phyloP scores from a whole-genome alignment of 768 basidiomycete genomes.

The Termitomyces sp. region DNA sequence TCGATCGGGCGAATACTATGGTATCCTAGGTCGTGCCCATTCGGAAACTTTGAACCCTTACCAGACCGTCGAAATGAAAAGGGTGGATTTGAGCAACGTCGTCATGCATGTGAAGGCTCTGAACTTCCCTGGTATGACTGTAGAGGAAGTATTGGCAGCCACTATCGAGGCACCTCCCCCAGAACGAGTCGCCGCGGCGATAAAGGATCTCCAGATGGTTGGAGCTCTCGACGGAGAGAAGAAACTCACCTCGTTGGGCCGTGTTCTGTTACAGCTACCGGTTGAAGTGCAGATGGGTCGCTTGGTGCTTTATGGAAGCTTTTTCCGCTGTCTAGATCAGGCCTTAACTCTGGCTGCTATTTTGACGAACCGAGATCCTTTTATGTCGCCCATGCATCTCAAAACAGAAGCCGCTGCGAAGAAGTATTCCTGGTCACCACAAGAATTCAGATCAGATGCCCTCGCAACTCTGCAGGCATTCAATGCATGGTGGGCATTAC shows the following conservation, averaged over 20 bases:
- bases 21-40: conserved; percentile 64
- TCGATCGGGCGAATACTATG: conserved; percentile 86
- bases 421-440: conserved; percentile 76
- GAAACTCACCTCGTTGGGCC: conserved; percentile 81
- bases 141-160: conserved; percentile 80
- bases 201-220: conserved; percentile 74
- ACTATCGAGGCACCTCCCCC: conserved; percentile 86
- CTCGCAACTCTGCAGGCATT: conserved; percentile 77
- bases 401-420: conserved; percentile 63
- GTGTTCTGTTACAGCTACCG: conserved; percentile 83
- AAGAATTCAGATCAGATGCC: conserved; percentile 79
- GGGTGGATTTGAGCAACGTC: conserved; percentile 82
- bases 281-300: conserved; percentile 89
- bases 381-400: conserved; percentile 74
- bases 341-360: conserved; percentile 90
- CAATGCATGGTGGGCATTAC: conserved; percentile 74
- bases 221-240: conserved; percentile 78
- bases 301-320: conserved; percentile 81
- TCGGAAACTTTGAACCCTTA: conserved; percentile 62
- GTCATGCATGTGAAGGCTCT: conserved; percentile 97
- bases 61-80: conserved; percentile 94
- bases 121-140: conserved; percentile 78
- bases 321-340: conserved; percentile 89
- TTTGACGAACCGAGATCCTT: conserved; percentile 85
- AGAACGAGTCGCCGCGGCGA: conserved; percentile 71